Evolutionary conservation across 179 eudicot species (phyloP), one percentile per base, ranked within the genome.

Genomic region (Gypsophila paniculata): DNA sequence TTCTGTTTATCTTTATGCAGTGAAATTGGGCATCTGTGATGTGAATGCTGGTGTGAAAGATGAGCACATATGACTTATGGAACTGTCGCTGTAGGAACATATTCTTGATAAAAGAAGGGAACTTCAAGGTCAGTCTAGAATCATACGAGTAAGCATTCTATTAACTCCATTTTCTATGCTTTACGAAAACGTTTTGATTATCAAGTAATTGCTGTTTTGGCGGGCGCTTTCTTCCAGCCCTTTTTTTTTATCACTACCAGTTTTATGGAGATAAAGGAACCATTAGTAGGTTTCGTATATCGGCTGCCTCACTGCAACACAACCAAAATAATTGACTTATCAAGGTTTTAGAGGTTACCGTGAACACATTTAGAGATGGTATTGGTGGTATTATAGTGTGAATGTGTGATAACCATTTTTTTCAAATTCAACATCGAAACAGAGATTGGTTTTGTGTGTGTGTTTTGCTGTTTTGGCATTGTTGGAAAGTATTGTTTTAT

Each of bases 81-180:
- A 65, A 42, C 52, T 11, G 58, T 66, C 57, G 5, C 70, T 46
- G 57, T 66, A 46, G 6, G 70, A 67, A 67, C 36, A 67, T 48
- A 67, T 67, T 67, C 70, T 49, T 67, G 58, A 25, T 67, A 67
- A 3, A 66, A 25, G 42, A 23, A 61, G 39, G 23, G n/a, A 11
- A 42, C 19, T 29, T 14, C 39, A 15, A 61, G 65, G 42, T 61
- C 18, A 39, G 8, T 65, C 52, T 21, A 13, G 69, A 65, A 42
- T 42, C 46, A 9, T 0, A 65, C 42, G 4, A 65, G 53, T 5
- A 42, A 19, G 69, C 26, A 8, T 42, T 11, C 42, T 0, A 2
- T 65, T 42, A 65, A 66, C 36, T 65, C 67, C 38, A 18, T 29
- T 18, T 13, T 7, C 15, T 65, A 11, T 11, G 22, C 7, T n/a